Base-by-base conservation (phyloP, 306 rosid genomes). In the Prunus dulcis region DNA sequence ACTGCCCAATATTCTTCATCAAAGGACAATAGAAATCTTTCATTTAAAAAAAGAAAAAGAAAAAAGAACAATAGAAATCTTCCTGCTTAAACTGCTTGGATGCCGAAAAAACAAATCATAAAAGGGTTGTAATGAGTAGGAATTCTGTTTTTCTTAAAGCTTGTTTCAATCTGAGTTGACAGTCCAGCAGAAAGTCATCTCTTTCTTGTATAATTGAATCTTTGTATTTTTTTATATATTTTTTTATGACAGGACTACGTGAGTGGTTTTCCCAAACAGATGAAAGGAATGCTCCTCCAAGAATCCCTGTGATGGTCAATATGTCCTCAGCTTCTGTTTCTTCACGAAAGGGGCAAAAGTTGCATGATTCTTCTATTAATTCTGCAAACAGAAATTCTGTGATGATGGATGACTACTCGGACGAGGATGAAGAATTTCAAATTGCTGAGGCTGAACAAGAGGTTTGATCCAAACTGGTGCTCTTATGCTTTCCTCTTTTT, bases 261-360 rank as follows among this genome's bases (percentile, higher is more conserved):
- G 99, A 95, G 78, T 95, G 97, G 97, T 92, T 92, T 88, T 76
- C 97, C 58, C 99, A 92, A 71, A 88, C 97, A 72, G 99, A 95
- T 86, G 96, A 95, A 88, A 90, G 97, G 80, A 92, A 74, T 76
- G 97, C 99, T 81, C 91, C 90, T 79, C 92, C 97, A 17, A 91
- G 99, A 86, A 92, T 95, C 77, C 99, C 99, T 30, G 97, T 92
- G 70, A 95, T 95, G 99, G 99, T 95, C 85, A 95, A 92, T 87
- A 95, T 95, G 99, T 78, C 94, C 67, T 95, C 99, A 62, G 72
- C 99, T 78, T 85, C 93, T 46, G 87, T 68, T 83, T 78, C 97
- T 72, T 85, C 93, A 75, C 89, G 85, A 83, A 90, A 87, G 86
- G 86, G 78, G 81, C 89, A 71, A 78, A 92, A 86, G 82, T 68